Evolutionary conservation across 2,329 filamentous ascomycete genomes (phyloP), one percentile per base, ranked within the genome.

Genomic region (Fusarium xylarioides): DNA sequence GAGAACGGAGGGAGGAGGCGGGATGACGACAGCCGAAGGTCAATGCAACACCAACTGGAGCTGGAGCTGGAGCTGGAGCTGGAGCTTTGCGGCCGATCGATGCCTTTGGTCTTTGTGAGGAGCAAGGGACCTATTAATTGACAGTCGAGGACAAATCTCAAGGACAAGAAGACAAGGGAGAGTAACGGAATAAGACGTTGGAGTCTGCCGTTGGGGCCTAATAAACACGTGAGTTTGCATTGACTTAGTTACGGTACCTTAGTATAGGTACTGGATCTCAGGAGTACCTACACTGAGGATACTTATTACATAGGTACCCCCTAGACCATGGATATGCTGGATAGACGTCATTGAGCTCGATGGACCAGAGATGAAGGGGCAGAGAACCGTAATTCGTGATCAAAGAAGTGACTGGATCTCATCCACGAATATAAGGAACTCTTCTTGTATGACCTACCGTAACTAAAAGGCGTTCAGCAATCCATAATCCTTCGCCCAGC

Each of bases 171-270:
- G 46, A 52, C 40, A 70, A 69, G 66, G 66, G 50, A 69, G 58
- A 60, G 38, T 15, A 40, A 35, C 40, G 35, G 40, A 61, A 30
- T 34, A 52, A 53, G 54, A 32, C 52, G 46, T 54, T 66, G 49
- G 47, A 42, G 47, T 32, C 50, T 63, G 68, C 64, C 32, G 70
- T 69, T 72, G 68, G 58, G 68, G 26, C 38, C 40, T 34, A 61
- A 46, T 32, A 57, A 54, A 68, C 68, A 72, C 70, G 68, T 72
- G 70, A 72, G 65, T 43, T 46, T 63, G 57, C 60, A 52, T 67
- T 53, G 43, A 49, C 46, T 61, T 52, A 49, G 43, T 50, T 21
- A n/a, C 26, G 26, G 26, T 26, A 26, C 26, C 26, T 26, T 26
- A 26, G 4, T 26, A 26, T 26, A 35, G 44, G 26, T 15, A 47